Conservation (phyloP, 805 yeast genomes). For the Lipomyces mesembrius region DNA sequence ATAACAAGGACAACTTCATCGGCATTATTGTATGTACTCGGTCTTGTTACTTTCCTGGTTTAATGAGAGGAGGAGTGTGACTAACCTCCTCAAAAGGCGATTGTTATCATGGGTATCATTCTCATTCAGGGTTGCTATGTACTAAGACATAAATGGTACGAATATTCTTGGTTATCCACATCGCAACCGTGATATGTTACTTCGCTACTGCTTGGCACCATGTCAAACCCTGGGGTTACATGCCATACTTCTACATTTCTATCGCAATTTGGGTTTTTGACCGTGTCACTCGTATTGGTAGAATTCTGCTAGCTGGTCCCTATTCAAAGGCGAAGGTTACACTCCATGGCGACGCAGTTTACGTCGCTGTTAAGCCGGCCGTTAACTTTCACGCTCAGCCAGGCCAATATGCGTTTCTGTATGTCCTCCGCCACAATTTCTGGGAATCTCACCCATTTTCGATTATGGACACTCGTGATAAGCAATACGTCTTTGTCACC, state of each 20-base stretch:
- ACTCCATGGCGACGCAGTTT: conserved; percentile 22
- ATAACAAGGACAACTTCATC: conserved; percentile 22
- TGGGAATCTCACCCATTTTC: conserved; percentile 37
- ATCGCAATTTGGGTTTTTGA: conserved; percentile 75
- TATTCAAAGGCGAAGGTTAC: conserved; percentile 6
- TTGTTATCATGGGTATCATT: conserved; percentile 9
- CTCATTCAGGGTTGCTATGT: conserved; percentile 13
- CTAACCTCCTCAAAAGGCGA: conserved; percentile 2
- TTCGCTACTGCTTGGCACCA: conserved; percentile 64
- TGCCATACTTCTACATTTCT: conserved; percentile 47
- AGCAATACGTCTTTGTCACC: conserved; percentile 26
- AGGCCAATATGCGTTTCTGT: conserved; percentile 39
- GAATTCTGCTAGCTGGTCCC: conserved; percentile 49
- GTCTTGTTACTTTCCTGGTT: neutral
- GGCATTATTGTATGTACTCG: conserved; percentile 48
- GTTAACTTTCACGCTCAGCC: conserved; percentile 24
- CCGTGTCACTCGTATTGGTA: conserved; percentile 59
- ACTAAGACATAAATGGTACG: conserved; percentile 51
- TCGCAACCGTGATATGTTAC: conserved; percentile 58
- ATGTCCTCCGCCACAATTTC: conserved; percentile 29
- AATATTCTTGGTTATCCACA: conserved; percentile 64
- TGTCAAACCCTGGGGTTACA: conserved; percentile 52
- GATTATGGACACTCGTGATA: conserved; percentile 21
- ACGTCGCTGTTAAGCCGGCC: conserved; percentile 18
- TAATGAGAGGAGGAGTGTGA: too few species aligned